Evolutionary conservation across 306 rosid genomes (phyloP).

Genomic region (Quercus wislizeni): DNA sequence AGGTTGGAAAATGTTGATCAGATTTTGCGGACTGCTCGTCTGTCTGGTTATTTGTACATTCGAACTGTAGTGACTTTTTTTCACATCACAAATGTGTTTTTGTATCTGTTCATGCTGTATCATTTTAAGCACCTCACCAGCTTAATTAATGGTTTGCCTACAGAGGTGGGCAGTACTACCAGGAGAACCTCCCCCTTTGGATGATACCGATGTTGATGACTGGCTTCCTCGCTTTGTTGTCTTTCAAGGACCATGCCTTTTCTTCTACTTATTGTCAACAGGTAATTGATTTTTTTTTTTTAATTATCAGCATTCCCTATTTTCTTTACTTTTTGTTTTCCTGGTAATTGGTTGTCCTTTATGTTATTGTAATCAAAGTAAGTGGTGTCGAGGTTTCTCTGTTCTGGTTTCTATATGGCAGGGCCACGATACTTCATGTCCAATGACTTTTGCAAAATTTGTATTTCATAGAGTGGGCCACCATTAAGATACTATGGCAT

Average conservation of each 20-base stretch:
- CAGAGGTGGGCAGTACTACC: slow-evolving; percentile 86
- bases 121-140: slow-evolving; percentile 1
- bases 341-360: not conserved
- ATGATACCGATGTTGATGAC: slow-evolving; percentile 74
- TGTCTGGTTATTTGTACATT: slow-evolving; percentile 72
- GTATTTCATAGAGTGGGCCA: not conserved
- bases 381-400: not conserved
- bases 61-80: slow-evolving; percentile 58
- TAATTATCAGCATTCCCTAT: not conserved
- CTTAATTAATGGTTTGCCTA: slow-evolving; percentile 14
- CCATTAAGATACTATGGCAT: not conserved
- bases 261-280: slow-evolving; percentile 63
- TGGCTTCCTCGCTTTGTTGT: slow-evolving; percentile 93
- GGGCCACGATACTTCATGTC: not conserved
- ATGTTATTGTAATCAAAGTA: not conserved
- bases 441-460: not conserved
- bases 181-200: slow-evolving; percentile 82
- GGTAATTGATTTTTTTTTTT: slow-evolving; percentile 37
- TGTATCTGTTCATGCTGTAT: not conserved
- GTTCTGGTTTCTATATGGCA: not conserved
- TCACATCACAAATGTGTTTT: slow-evolving; percentile 14
- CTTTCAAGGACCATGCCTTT: slow-evolving; percentile 73
- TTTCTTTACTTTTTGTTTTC: not conserved
- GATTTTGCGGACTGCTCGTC: slow-evolving; percentile 76
- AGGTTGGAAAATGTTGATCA: slow-evolving; percentile 88